Conservation (phyloP, 2,329 filamentous ascomycete genomes). For the Pseudogymnoascus pannorum region DNA sequence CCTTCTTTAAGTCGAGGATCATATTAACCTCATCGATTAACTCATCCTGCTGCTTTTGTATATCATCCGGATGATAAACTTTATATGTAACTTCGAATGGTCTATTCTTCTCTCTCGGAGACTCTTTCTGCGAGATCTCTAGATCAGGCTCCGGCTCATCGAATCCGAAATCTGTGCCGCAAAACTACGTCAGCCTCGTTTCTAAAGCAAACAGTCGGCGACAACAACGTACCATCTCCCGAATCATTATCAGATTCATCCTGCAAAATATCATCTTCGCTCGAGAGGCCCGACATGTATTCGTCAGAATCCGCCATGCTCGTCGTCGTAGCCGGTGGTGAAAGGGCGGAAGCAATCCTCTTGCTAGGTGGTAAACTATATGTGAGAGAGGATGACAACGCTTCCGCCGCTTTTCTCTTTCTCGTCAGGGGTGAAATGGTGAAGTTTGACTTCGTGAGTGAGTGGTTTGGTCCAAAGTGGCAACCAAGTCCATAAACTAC, state of each 20-base stretch:
- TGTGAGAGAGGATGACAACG: slow-evolving; percentile 29
- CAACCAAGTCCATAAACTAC: slow-evolving; percentile 6
- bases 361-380: slow-evolving; percentile 27
- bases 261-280: slow-evolving; percentile 64
- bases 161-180: slow-evolving; percentile 29
- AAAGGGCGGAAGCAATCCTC: slow-evolving; percentile 32
- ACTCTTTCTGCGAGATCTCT: slow-evolving; percentile 50
- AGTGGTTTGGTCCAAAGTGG: background rate
- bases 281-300: slow-evolving; percentile 78
- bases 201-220: background rate
- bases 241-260: slow-evolving; percentile 68
- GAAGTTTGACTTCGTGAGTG: slow-evolving; percentile 17
- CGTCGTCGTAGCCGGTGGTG: slow-evolving; percentile 46
- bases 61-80: slow-evolving; percentile 71
- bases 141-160: slow-evolving; percentile 45
- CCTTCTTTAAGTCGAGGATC: slow-evolving; percentile 81
- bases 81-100: slow-evolving; percentile 81
- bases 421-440: slow-evolving; percentile 46
- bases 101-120: slow-evolving; percentile 62
- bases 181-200: slow-evolving; percentile 3
- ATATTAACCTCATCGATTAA: slow-evolving; percentile 86
- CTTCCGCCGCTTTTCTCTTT: slow-evolving; percentile 47
- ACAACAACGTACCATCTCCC: slow-evolving; percentile 26
- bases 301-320: slow-evolving; percentile 89
- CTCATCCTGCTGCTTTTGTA: slow-evolving; percentile 75